These are phyloP conservation scores for Fusarium sp. DNA, from an alignment of 2,329 filamentous ascomycete genomes.

Conservation along the genomic window DNA sequence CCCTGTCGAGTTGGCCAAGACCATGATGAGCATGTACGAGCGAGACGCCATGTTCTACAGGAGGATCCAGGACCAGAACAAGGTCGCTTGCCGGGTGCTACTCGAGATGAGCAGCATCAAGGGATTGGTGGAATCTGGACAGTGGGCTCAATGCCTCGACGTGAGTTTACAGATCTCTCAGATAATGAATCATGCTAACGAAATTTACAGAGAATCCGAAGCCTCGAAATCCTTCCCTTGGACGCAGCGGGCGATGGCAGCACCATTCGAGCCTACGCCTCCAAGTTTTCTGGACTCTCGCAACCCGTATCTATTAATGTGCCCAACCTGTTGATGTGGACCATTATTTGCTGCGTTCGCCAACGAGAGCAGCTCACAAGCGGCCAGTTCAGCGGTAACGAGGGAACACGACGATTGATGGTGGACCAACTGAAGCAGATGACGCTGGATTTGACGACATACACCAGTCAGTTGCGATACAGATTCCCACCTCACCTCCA, in stretches of 20 bases:
- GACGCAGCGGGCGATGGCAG: constrained; percentile 79
- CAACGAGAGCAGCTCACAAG: constrained; percentile 78
- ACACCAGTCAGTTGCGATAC: constrained; percentile 92
- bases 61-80: constrained; percentile 68
- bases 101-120: constrained; percentile 73
- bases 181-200: constrained; percentile 28
- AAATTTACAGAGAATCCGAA: constrained; percentile 72
- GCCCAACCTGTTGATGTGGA: constrained; percentile 93
- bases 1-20: constrained; percentile 69
- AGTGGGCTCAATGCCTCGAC: constrained; percentile 70
- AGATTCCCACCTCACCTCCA: constrained; percentile 88
- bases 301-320: constrained; percentile 89
- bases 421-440: constrained; percentile 80
- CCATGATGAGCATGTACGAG: constrained; percentile 74
- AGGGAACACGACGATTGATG: constrained; percentile 71
- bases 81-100: constrained; percentile 67
- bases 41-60: constrained; percentile 71
- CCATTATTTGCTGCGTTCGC: constrained; percentile 84
- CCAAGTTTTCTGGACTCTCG: constrained; percentile 82
- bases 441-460: constrained; percentile 91
- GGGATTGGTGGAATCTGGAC: constrained; percentile 64
- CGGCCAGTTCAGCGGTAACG: constrained; percentile 80
- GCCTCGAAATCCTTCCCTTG: constrained; percentile 83
- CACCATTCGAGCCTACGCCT: constrained; percentile 82
- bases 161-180: constrained; percentile 57